phyloP scores from a whole-genome alignment of 2,329 filamentous ascomycete genomes.

The Penicillium sp. region DNA sequence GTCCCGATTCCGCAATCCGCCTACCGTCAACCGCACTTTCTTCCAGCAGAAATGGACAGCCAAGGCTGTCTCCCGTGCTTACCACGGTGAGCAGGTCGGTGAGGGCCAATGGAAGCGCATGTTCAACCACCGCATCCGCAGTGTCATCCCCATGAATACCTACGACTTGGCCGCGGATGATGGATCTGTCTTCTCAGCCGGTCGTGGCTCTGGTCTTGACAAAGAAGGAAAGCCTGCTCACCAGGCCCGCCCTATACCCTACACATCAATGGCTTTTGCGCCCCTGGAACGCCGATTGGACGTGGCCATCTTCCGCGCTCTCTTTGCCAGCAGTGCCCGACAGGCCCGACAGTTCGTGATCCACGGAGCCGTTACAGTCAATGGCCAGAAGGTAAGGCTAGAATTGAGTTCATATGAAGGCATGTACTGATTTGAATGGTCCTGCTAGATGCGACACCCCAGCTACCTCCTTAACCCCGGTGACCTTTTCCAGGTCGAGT shows the following conservation, averaged over 20 bases:
- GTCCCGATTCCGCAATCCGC: conserved; percentile 53
- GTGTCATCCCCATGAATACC: conserved; percentile 83
- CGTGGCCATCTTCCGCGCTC: conserved; percentile 86
- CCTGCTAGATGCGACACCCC: conserved; percentile 77
- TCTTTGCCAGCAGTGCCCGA: conserved; percentile 90
- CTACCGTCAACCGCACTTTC: conserved; percentile 63
- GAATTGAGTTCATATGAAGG: background rate
- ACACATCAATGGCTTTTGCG: conserved; percentile 94
- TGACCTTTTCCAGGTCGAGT: conserved; percentile 95
- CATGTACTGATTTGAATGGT: background rate
- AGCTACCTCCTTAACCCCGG: conserved; percentile 94
- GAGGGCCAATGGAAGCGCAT: conserved; percentile 94
- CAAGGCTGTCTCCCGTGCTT: conserved; percentile 79
- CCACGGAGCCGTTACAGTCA: conserved; percentile 91
- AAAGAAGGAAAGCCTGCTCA: conserved; percentile 26
- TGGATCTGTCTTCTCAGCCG: conserved; percentile 79
- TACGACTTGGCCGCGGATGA: conserved; percentile 76
- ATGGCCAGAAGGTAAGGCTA: conserved; percentile 79
- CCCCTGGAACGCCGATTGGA: conserved; percentile 89
- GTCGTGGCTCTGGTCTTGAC: conserved; percentile 74
- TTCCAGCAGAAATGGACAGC: conserved; percentile 98
- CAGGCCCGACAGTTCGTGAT: conserved; percentile 94
- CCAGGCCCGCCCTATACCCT: conserved; percentile 63
- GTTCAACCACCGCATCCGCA: conserved; percentile 78
- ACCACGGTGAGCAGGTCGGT: conserved; percentile 92